Conservation (phyloP, 345 rosid genomes). For the Bruguiera sexangula region DNA sequence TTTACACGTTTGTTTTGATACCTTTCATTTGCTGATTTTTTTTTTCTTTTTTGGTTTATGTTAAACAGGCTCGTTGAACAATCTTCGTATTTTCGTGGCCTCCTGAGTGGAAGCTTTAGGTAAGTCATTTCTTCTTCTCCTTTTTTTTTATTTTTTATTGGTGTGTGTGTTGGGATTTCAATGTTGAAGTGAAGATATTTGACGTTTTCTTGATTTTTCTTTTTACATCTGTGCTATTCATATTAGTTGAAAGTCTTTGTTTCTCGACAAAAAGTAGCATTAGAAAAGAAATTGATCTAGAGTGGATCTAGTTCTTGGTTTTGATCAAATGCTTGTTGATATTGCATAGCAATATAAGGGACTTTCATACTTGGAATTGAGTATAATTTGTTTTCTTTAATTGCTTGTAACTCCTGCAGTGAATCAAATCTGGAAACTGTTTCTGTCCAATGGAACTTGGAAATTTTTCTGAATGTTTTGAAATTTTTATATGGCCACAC, state of each 20-base stretch:
- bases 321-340: too few species aligned
- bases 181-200: background rate
- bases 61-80: conserved; percentile 46
- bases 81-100: conserved; percentile 61
- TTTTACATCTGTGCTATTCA: background rate
- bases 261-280: too few species aligned
- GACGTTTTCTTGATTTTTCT: background rate
- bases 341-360: background rate
- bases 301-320: too few species aligned
- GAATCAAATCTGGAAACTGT: conserved; percentile 48
- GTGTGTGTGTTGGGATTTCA: background rate
- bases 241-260: too few species aligned
- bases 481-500: conserved; percentile 45
- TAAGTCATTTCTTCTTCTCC: conserved; percentile 6
- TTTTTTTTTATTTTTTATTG: background rate
- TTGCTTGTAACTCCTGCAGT: conserved; percentile 35
- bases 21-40: background rate
- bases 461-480: conserved; percentile 45
- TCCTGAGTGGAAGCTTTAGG: conserved; percentile 70
- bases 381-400: background rate
- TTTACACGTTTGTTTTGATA: background rate
- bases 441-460: conserved; percentile 50
- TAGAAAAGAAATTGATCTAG: too few species aligned
- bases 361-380: background rate
- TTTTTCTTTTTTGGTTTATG: background rate